Evolutionary conservation across 2,329 filamentous ascomycete species (phyloP).

Genomic region (Fusarium piperis): DNA sequence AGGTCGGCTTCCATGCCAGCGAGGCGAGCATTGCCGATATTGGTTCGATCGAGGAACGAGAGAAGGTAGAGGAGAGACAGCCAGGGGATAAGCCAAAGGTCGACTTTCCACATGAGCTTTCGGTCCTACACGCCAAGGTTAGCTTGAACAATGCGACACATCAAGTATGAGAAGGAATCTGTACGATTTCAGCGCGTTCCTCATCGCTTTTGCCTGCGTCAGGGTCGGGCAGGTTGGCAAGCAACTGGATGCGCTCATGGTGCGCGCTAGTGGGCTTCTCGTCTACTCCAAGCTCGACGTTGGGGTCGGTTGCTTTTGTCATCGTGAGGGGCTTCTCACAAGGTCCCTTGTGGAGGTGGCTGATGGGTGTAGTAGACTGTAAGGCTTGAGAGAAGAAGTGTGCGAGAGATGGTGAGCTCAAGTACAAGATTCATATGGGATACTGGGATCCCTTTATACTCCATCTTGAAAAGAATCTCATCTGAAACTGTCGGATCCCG

Average conservation of each 20-base stretch:
- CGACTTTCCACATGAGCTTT: conserved; percentile 66
- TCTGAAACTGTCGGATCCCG: neutral
- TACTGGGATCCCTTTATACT: neutral
- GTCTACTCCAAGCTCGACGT: neutral
- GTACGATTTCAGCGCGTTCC: neutral
- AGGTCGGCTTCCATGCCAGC: conserved; percentile 32
- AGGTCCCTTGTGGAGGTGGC: neutral
- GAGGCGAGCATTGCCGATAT: conserved; percentile 61
- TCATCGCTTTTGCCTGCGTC: neutral
- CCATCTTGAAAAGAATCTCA: neutral
- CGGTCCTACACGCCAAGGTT: conserved; percentile 47
- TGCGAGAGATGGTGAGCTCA: neutral
- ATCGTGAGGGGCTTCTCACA: neutral
- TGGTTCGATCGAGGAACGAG: conserved; percentile 55
- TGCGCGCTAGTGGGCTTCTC: neutral
- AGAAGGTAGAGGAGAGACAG: conserved; percentile 66
- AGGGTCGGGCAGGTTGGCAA: neutral
- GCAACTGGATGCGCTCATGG: neutral
- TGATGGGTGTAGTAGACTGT: neutral
- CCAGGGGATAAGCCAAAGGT: conserved; percentile 66
- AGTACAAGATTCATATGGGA: neutral
- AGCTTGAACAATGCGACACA: neutral
- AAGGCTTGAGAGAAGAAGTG: neutral
- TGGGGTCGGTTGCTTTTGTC: neutral
- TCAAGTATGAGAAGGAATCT: no score